Evolutionary conservation across 129 eudicot species (phyloP), one percentile per base, ranked within the genome.

Genomic region (Deinandra increscens): DNA sequence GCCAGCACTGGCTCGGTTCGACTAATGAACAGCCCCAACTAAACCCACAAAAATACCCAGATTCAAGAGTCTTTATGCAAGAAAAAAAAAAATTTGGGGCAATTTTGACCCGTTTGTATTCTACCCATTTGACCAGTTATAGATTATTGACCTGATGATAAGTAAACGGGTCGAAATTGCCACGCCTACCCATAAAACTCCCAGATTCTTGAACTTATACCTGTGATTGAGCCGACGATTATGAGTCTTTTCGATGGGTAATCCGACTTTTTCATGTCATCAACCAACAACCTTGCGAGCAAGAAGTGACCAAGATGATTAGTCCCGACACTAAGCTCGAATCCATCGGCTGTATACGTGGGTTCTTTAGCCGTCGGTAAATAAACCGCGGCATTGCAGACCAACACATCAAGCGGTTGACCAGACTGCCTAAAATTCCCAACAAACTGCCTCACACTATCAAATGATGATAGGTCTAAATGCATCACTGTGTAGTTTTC

Each of bases 331-430:
- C 96, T 89, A 9, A 89, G 88, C 70, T 89, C 96, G 34, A 89
- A 89, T 0, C 97, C 97, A 2, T 91, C 96, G 7, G 97, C 97
- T 0, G 96, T 84, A 70, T 49, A 91, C 1, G 94, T 78, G 11
- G 97, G 96, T 69, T 91, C 96, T 75, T 82, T 84, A 2, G 97
- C 97, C 7, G 97, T 91, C 19, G 97, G 97, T 22, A 77, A 75
- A 68, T 91, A 91, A 23, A 91, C 91, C 0, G 97, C 97, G 11
- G 97, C 97, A 71, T 91, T 91, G 73, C 96, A 88, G n/a, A 91
- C 97, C 68, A 91, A 66, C 48, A 88, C 96, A 72, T 91, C 94
- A 7, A 91, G 87, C 4, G 94, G 84, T 18, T 79, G 60, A 37
- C 80, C 94, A 0, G 94, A 88, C 36, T 77, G 78, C 81, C 78